phyloP scores from a whole-genome alignment of 1,139 yeast species.

The Sugiyamaella paludigena region DNA sequence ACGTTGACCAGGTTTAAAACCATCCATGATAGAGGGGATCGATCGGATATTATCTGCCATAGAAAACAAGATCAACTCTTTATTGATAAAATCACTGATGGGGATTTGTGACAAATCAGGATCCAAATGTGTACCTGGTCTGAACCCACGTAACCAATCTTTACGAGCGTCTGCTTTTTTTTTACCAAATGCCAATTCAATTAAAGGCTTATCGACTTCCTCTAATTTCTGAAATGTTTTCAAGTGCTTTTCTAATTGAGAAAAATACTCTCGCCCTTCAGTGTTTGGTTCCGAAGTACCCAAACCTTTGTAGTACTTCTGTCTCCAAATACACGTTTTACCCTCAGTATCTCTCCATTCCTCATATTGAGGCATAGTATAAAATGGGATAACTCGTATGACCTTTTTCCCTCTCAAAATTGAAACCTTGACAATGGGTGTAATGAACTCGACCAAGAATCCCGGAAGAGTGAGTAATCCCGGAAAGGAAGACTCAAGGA shows the following conservation, averaged over 20 bases:
- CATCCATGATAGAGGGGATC: slow-evolving; percentile 91
- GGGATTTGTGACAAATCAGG: slow-evolving; percentile 78
- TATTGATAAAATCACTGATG: slow-evolving; percentile 89
- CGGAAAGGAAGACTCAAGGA: slow-evolving; percentile 90
- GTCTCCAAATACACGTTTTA: slow-evolving; percentile 73
- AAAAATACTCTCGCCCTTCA: slow-evolving; percentile 88
- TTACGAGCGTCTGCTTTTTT: slow-evolving; percentile 96
- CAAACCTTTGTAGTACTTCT: slow-evolving; percentile 96
- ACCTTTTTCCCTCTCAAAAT: slow-evolving; percentile 62
- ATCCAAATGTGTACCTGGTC: slow-evolving; percentile 91
- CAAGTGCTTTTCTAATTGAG: slow-evolving; percentile 80
- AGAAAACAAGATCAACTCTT: slow-evolving; percentile 89
- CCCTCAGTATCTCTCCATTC: slow-evolving; percentile 89
- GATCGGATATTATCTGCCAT: slow-evolving; percentile 97
- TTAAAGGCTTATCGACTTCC: slow-evolving; percentile 73
- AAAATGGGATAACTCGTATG: slow-evolving; percentile 64
- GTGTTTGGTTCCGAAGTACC: slow-evolving; percentile 79
- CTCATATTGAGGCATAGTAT: slow-evolving; percentile 95
- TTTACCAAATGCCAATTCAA: slow-evolving; percentile 93
- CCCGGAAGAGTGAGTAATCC: slow-evolving; percentile 91
- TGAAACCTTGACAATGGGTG: slow-evolving; percentile 93
- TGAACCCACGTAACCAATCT: slow-evolving; percentile 88
- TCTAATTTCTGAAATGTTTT: slow-evolving; percentile 81
- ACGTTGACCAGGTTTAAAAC: slow-evolving; percentile 96
- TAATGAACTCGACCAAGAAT: slow-evolving; percentile 86